Percentiles rank a stretch among this genome's conserved stretches.
These are phyloP conservation scores for Tuber microsphaerosporum DNA, from an alignment of 495 filamentous ascomycete species.

Conservation along the genomic window DNA sequence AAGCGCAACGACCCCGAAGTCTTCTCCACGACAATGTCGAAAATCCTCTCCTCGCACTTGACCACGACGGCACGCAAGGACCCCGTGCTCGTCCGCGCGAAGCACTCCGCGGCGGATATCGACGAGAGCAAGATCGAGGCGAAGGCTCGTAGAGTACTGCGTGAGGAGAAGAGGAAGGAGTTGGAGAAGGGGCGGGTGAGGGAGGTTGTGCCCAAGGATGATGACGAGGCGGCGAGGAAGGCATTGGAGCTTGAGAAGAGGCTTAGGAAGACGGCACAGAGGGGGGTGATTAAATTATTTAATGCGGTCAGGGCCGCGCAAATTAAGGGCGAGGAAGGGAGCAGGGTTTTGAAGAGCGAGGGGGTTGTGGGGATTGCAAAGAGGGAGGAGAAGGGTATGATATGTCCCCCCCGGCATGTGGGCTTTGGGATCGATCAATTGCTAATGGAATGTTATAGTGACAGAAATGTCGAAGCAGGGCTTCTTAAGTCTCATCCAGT, in stretches of 20 bases:
- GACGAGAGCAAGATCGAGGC: conserved; percentile 70
- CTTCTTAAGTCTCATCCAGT: conserved; percentile 76
- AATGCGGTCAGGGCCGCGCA: conserved; percentile 91
- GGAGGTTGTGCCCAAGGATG: conserved; percentile 60
- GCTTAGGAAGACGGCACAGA: conserved; percentile 38
- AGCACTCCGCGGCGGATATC: conserved; percentile 57
- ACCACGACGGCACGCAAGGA: conserved; percentile 70
- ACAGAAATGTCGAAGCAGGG: conserved; percentile 95
- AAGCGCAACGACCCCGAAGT: conserved; percentile 79
- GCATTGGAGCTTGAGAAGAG: conserved; percentile 68
- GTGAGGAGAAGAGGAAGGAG: conserved; percentile 71
- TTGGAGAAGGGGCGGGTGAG: conserved; percentile 79
- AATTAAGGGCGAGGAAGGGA: conserved; percentile 47
- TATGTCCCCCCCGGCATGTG: not conserved
- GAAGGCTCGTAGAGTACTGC: conserved; percentile 67
- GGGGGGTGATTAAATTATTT: conserved; percentile 55
- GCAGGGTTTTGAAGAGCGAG: conserved; percentile 46
- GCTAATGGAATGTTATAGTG: conserved; percentile 40
- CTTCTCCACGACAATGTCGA: conserved; percentile 84
- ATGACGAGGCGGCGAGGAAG: conserved; percentile 46
- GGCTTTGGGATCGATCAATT: conserved; percentile 4
- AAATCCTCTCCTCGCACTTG: conserved; percentile 82
- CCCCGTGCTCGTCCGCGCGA: conserved; percentile 78
- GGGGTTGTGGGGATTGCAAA: conserved; percentile 49
- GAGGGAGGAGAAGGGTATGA: conserved; percentile 38